Percentiles rank a stretch among this genome's conserved stretches.
Evolutionary conservation across 2,329 filamentous ascomycete genomes (phyloP).

Genomic region (Dothidotthia symphoricarpi): DNA sequence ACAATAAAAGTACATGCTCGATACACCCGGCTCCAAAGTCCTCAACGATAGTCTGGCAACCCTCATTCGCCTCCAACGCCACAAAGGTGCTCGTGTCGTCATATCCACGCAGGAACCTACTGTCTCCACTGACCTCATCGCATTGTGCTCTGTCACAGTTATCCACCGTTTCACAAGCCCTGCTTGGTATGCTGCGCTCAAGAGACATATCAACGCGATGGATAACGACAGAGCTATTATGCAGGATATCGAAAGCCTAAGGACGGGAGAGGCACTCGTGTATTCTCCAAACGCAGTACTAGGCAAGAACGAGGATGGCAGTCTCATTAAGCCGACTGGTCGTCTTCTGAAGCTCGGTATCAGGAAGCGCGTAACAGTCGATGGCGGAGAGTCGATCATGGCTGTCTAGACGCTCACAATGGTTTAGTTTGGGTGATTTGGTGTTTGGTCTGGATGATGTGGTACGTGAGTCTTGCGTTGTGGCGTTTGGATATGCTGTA

Average conservation of each 20-base stretch:
- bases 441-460: too few relatives aligned
- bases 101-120: slow-evolving; percentile 79
- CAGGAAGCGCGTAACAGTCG: slow-evolving; percentile 16
- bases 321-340: slow-evolving; percentile 10
- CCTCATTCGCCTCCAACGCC: slow-evolving; percentile 68
- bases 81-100: slow-evolving; percentile 64
- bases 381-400: slow-evolving; percentile 58
- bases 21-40: slow-evolving; percentile 54
- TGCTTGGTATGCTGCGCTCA: slow-evolving; percentile 56
- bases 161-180: slow-evolving; percentile 71
- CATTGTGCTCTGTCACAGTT: slow-evolving; percentile 69
- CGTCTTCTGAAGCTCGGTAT: slow-evolving; percentile 27
- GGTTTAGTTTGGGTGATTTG: too few relatives aligned
- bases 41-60: slow-evolving; percentile 63
- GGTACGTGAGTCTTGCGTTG: too few relatives aligned
- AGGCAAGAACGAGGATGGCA: slow-evolving; percentile 13
- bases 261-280: slow-evolving; percentile 51
- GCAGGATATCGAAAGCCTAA: slow-evolving; percentile 48
- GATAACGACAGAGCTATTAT: too few relatives aligned
- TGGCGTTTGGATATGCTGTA: too few relatives aligned
- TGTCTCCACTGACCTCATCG: slow-evolving; percentile 64
- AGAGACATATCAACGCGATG: slow-evolving; percentile 47
- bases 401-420: slow-evolving; percentile 68
- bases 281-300: slow-evolving; percentile 51
- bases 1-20: slow-evolving; percentile 56